Conservation (phyloP, 106 monocot genomes). For the Posidonia australis region DNA sequence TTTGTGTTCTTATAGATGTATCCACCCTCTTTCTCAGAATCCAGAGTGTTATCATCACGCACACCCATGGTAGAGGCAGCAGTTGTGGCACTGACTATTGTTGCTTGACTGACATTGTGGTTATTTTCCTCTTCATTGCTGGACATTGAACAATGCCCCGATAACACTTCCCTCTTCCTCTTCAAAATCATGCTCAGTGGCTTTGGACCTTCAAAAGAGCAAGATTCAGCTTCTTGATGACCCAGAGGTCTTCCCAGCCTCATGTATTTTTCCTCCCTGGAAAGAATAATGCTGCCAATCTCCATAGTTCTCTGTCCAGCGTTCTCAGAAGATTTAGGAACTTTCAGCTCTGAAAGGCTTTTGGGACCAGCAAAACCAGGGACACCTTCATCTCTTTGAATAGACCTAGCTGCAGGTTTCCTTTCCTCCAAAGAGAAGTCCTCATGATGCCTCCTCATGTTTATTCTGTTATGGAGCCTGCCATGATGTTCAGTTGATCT, state of each 20-base stretch:
- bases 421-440: constrained; percentile 23
- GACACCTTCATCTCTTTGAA: not conserved
- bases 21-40: too few relatives aligned
- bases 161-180: constrained; percentile 38
- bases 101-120: not conserved
- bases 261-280: not conserved
- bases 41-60: too few relatives aligned
- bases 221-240: constrained; percentile 21
- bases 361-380: constrained; percentile 66
- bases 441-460: constrained; percentile 12
- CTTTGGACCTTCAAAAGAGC: constrained; percentile 66
- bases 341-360: constrained; percentile 73
- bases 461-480: constrained; percentile 35
- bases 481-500: constrained; percentile 8
- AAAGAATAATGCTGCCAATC: not conserved
- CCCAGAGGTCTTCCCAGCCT: not conserved
- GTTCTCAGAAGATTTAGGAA: constrained; percentile 23
- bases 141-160: constrained; percentile 1
- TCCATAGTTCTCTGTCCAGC: not conserved
- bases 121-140: constrained; percentile 1
- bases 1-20: too few relatives aligned
- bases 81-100: too few relatives aligned
- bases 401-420: constrained; percentile 9
- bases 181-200: constrained; percentile 50
- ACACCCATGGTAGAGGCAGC: too few relatives aligned